Conservation (phyloP, 768 basidiomycete species). For the Rhizopogon roseolus region DNA sequence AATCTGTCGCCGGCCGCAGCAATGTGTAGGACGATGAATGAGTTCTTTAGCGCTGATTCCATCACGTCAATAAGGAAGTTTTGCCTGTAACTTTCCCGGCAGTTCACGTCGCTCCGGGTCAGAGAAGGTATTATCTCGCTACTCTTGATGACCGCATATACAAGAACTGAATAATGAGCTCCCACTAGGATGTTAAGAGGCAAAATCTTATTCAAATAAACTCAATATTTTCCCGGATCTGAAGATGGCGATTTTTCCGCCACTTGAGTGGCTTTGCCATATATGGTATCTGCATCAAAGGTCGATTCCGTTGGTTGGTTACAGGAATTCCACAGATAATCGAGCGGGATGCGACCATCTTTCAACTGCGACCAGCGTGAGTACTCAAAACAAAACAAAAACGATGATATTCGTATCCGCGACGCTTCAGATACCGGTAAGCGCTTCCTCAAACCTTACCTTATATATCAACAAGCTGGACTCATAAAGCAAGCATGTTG, state of each 20-base stretch:
- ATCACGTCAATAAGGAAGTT: background rate
- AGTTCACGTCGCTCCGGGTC: background rate
- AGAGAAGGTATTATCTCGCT: background rate
- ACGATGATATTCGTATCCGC: background rate
- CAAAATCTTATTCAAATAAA: too few species aligned
- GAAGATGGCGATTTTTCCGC: background rate
- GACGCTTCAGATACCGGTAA: background rate
- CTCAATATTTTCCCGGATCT: background rate
- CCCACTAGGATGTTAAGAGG: too few species aligned
- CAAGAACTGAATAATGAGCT: background rate
- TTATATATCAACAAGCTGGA: background rate
- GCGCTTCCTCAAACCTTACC: too few species aligned
- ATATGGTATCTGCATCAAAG: background rate
- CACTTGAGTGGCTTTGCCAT: background rate
- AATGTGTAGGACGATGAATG: background rate
- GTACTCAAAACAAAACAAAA: background rate
- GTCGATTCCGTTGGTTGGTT: background rate
- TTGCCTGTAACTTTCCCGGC: background rate
- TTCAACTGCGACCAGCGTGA: background rate
- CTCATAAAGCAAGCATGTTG: background rate
- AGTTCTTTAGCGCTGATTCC: background rate
- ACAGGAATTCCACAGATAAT: background rate
- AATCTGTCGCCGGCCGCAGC: too few species aligned
- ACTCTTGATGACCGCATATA: background rate
- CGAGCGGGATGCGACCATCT: background rate